Percentiles rank a stretch among this genome's conserved stretches.
These are phyloP conservation scores for Linnemannia hyalina DNA, from an alignment of 192 early-diverging fungal genomes.

Conservation along the genomic window DNA sequence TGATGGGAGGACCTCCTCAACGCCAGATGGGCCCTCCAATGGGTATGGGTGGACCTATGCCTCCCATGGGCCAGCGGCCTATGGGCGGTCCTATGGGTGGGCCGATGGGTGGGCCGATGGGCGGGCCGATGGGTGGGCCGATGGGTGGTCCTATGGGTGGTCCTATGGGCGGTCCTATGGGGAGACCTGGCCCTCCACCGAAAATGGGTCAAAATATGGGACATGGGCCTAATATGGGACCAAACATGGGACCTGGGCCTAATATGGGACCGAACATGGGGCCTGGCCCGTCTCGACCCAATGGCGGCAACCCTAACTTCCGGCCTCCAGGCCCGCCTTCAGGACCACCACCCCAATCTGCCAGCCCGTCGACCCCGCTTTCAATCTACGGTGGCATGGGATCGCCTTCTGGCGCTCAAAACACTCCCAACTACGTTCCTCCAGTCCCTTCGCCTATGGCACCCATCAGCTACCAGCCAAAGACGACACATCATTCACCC, in stretches of 20 bases:
- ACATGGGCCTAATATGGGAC: slow-evolving; percentile 32
- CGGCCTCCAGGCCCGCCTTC: background rate
- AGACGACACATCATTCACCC: slow-evolving; percentile 18
- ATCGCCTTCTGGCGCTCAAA: background rate
- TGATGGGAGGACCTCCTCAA: slow-evolving; percentile 36
- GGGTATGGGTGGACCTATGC: slow-evolving; percentile 41
- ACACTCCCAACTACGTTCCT: background rate
- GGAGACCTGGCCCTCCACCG: slow-evolving; percentile 16
- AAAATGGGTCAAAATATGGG: slow-evolving; percentile 19
- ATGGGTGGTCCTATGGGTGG: slow-evolving; percentile 24
- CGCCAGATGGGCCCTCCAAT: slow-evolving; percentile 44
- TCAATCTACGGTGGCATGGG: slow-evolving; percentile 47
- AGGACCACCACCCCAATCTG: slow-evolving; percentile 20
- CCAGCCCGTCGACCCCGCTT: background rate
- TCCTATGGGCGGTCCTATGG: slow-evolving; percentile 7
- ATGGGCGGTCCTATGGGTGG: slow-evolving; percentile 33
- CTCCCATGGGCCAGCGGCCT: slow-evolving; percentile 24
- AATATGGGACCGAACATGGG: slow-evolving; percentile 27
- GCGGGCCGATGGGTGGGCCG: slow-evolving; percentile 26
- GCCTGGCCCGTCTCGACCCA: slow-evolving; percentile 6
- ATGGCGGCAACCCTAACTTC: background rate
- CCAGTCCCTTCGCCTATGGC: slow-evolving; percentile 4
- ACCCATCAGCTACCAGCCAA: slow-evolving; percentile 32
- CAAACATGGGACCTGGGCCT: slow-evolving; percentile 5
- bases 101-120: slow-evolving; percentile 23